Conservation (phyloP, 1,284 basidiomycete species). For the Ganoderma meredithae region DNA sequence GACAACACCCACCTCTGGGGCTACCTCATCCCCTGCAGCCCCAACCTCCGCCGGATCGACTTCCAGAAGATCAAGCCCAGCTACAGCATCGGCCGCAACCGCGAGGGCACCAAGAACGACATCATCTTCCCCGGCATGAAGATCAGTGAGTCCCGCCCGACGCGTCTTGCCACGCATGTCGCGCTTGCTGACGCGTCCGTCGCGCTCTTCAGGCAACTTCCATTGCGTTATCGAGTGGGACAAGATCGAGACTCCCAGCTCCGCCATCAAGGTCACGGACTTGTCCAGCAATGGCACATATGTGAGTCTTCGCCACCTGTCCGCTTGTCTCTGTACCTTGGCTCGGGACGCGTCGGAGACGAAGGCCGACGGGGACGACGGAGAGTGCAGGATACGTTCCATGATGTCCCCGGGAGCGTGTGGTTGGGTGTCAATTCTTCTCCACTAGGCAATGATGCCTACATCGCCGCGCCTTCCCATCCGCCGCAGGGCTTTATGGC, state of each 20-base stretch:
- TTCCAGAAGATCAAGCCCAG: slow-evolving; percentile 58
- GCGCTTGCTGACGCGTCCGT: slow-evolving; percentile 26
- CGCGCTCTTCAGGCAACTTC: slow-evolving; percentile 58
- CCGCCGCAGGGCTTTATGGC: too few species aligned
- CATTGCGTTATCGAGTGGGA: slow-evolving; percentile 77
- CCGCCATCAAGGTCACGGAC: slow-evolving; percentile 74
- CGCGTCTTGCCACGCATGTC: slow-evolving; percentile 33
- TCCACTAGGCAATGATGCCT: not conserved
- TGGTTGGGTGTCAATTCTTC: not conserved
- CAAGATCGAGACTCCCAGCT: slow-evolving; percentile 56
- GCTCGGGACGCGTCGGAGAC: not conserved
- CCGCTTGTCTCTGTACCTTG: not conserved
- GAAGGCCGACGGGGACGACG: too few species aligned
- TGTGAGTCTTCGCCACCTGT: slow-evolving; percentile 54
- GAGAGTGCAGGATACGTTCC: not conserved
- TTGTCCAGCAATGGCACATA: slow-evolving; percentile 84
- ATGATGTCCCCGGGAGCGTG: not conserved
- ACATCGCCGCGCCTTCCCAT: too few species aligned
- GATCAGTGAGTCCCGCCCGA: slow-evolving; percentile 68
- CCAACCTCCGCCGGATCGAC: slow-evolving; percentile 59
- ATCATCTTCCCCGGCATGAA: slow-evolving; percentile 69
- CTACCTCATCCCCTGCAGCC: slow-evolving; percentile 67
- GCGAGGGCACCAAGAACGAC: slow-evolving; percentile 48
- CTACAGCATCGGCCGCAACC: slow-evolving; percentile 63
- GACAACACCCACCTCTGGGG: slow-evolving; percentile 69